phyloP scores from a whole-genome alignment of 1,284 basidiomycete genomes.

The Naganishia sp. region DNA sequence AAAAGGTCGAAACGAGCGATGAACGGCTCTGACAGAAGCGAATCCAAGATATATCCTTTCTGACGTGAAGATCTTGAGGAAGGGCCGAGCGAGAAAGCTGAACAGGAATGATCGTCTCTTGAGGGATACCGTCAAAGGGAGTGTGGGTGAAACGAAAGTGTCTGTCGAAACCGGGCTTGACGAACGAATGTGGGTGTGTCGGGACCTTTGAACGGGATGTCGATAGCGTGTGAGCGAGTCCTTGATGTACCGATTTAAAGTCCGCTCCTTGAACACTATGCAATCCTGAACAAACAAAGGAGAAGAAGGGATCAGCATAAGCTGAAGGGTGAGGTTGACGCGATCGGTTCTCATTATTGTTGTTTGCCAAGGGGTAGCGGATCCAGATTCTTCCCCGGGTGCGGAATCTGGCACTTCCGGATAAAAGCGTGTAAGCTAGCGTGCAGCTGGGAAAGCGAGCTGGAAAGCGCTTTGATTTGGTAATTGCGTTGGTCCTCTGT shows the following conservation, averaged over 20 bases:
- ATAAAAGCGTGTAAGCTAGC: neutral
- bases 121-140: constrained; percentile 13
- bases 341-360: constrained; percentile 1
- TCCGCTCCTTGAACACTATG: too few species aligned
- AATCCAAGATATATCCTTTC: constrained; percentile 3
- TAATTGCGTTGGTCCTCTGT: too few species aligned
- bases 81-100: too few species aligned
- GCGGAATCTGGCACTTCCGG: neutral
- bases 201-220: neutral
- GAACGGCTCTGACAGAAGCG: neutral
- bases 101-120: neutral
- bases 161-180: neutral
- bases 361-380: constrained; percentile 6
- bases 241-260: neutral
- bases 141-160: constrained; percentile 26
- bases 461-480: constrained; percentile 4
- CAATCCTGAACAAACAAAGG: too few species aligned
- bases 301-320: too few species aligned
- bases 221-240: too few species aligned
- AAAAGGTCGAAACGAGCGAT: constrained; percentile 1
- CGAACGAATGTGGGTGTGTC: constrained; percentile 13
- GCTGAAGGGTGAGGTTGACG: too few species aligned
- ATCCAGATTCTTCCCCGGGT: constrained; percentile 1
- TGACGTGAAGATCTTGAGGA: too few species aligned
- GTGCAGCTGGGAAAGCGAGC: neutral